Conservation (phyloP, 129 eudicot species). For the Calendula officinalis region DNA sequence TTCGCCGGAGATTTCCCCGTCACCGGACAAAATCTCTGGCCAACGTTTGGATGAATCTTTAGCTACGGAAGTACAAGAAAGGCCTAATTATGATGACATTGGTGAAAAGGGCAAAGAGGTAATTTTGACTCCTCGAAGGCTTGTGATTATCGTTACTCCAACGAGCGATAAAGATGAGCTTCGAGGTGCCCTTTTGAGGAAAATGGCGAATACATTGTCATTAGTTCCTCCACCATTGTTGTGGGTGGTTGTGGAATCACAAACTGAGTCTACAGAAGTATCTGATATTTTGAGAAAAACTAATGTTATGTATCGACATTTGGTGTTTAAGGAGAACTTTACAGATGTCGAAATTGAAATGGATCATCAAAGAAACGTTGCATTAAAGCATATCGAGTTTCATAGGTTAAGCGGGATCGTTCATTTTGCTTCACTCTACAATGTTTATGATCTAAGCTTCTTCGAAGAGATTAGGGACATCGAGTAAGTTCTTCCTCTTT, state of each 20-base stretch:
- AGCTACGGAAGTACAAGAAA: constrained; percentile 26
- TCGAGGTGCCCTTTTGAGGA: constrained; percentile 49
- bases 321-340: constrained; percentile 81
- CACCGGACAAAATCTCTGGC: constrained; percentile 25
- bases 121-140: constrained; percentile 45
- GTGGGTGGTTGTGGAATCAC: constrained; percentile 86
- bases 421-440: constrained; percentile 81
- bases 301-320: constrained; percentile 91
- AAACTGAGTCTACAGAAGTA: constrained; percentile 53
- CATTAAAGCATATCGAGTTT: constrained; percentile 90
- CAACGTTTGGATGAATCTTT: constrained; percentile 39
- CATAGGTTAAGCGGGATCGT: constrained; percentile 88
- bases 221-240: constrained; percentile 69
- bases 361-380: constrained; percentile 84
- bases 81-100: constrained; percentile 10
- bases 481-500: constrained; percentile 55
- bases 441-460: constrained; percentile 90
- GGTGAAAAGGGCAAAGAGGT: constrained; percentile 16
- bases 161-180: constrained; percentile 53
- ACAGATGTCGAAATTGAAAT: constrained; percentile 57
- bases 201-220: constrained; percentile 64
- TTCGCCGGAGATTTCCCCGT: constrained; percentile 47
- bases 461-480: constrained; percentile 81
- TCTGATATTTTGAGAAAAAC: constrained; percentile 71
- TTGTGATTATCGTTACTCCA: constrained; percentile 72